phyloP scores from a whole-genome alignment of 306 rosid species.

The Dryas octopetala region DNA sequence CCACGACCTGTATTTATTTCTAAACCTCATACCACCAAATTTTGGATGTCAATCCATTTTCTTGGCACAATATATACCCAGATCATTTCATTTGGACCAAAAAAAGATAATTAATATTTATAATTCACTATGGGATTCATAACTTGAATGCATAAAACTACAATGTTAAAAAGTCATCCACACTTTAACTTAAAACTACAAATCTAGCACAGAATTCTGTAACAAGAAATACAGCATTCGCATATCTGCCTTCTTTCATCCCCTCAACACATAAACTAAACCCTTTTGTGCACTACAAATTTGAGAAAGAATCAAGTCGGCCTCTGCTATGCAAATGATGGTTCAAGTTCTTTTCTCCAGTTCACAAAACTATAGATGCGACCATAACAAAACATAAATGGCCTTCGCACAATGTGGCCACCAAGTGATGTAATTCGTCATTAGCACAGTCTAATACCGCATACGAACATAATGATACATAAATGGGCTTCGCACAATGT shows the following conservation, averaged over 20 bases:
- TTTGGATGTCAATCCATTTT: neutral
- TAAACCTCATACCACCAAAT: neutral
- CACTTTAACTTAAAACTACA: conserved; percentile 20
- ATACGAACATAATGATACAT: conserved; percentile 36
- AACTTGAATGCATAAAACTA: conserved; percentile 6
- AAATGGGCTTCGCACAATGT: conserved; percentile 26
- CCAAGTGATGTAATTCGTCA: conserved; percentile 28
- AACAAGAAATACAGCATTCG: conserved; percentile 19
- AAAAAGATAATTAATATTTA: neutral
- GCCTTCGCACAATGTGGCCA: conserved; percentile 27
- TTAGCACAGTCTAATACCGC: neutral
- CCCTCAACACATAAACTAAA: conserved; percentile 26
- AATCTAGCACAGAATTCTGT: conserved; percentile 21
- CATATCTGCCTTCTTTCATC: conserved; percentile 25
- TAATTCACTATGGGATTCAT: conserved; percentile 1
- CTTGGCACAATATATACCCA: neutral
- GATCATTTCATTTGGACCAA: neutral
- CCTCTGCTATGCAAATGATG: conserved; percentile 22
- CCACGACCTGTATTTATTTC: no score
- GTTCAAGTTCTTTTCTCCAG: conserved; percentile 25
- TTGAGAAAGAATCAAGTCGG: conserved; percentile 28
- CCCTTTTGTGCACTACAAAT: conserved; percentile 27
- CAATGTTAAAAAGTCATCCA: conserved; percentile 4
- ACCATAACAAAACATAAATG: conserved; percentile 32
- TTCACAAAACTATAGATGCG: conserved; percentile 17